Conservation (phyloP, 306 rosid genomes). For the Cucurbita maxima region DNA sequence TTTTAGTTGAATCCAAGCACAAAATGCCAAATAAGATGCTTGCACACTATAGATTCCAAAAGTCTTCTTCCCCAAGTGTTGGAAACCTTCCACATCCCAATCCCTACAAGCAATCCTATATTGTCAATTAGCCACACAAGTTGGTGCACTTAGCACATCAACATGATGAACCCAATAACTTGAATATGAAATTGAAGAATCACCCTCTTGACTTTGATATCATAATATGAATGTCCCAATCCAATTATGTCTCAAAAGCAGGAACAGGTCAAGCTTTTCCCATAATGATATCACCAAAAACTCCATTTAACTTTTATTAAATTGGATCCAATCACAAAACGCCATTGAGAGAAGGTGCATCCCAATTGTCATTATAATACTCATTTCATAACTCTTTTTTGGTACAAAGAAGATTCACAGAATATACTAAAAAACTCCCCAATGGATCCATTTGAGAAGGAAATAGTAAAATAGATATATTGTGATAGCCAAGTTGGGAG, state of each 20-base stretch:
- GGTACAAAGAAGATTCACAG: neutral
- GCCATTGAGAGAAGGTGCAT: neutral
- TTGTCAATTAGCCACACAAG: neutral
- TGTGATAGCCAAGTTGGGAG: neutral
- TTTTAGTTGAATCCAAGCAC: no score
- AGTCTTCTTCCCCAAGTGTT: neutral
- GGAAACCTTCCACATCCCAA: neutral
- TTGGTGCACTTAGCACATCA: neutral
- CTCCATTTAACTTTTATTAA: no score
- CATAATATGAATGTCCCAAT: neutral
- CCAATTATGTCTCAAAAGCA: neutral
- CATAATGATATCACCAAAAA: neutral
- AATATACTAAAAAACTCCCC: neutral
- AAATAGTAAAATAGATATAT: no score
- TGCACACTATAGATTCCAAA: no score
- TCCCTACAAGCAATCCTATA: neutral
- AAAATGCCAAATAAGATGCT: no score
- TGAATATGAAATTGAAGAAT: neutral
- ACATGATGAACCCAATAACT: neutral
- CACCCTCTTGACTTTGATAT: neutral
- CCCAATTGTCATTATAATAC: neutral
- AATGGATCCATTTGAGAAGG: no score
- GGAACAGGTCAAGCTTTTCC: neutral
- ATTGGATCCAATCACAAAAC: neutral
- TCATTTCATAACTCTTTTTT: neutral